A percentile compares a stretch with the other conserved stretches of the same genome.
Conservation (phyloP, 176 grass and related monocot species). For the Miscanthus lutarioriparius region DNA sequence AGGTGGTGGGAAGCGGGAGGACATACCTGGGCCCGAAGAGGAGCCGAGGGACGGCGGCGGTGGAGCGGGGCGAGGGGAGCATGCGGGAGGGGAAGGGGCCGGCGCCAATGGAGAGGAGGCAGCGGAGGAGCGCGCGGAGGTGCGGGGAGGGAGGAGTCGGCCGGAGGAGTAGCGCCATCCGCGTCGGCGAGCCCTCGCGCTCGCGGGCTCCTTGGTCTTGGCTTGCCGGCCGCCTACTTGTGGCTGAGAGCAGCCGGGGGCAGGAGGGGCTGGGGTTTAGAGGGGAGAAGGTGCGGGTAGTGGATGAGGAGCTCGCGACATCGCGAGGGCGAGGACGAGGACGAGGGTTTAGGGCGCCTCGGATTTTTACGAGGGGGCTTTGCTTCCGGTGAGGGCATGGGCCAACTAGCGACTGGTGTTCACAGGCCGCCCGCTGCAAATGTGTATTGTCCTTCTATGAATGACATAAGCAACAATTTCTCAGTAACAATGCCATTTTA, state of each 20-base stretch:
- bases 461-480: no score
- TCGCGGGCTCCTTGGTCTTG: not conserved
- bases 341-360: conserved; percentile 35
- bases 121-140: conserved; percentile 53
- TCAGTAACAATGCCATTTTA: no score
- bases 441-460: no score
- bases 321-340: no score
- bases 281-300: not conserved
- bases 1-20: not conserved
- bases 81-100: conserved; percentile 26
- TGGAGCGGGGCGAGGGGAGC: conserved; percentile 13
- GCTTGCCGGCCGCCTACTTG: not conserved
- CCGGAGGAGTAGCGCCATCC: conserved; percentile 70
- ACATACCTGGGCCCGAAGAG: conserved; percentile 54
- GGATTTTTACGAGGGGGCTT: not conserved
- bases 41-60: conserved; percentile 36
- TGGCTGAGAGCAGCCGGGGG: not conserved
- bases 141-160: conserved; percentile 45
- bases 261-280: conserved; percentile 29
- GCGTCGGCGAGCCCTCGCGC: conserved; percentile 9
- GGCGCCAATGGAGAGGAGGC: conserved; percentile 49
- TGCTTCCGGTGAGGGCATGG: no score
- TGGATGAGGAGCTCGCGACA: conserved; percentile 34
- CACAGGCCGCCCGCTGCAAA: no score
- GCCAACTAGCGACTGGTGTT: no score